These are phyloP conservation scores for Chalaropsis ovoidea DNA, from an alignment of 2,329 filamentous ascomycete genomes.

Conservation along the genomic window DNA sequence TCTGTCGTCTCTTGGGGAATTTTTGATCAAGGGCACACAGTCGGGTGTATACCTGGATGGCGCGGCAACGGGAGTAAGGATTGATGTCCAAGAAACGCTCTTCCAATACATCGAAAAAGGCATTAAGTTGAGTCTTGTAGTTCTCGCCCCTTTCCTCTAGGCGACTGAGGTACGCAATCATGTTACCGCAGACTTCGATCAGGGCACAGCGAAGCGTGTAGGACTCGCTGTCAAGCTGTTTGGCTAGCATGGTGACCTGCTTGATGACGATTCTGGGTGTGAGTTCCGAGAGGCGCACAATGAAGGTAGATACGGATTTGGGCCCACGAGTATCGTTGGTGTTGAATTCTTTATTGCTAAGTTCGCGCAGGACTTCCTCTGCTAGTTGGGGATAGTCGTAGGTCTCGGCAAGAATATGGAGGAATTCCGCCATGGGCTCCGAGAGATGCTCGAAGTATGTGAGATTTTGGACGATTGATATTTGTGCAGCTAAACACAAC, in stretches of 20 bases:
- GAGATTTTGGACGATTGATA: slow-evolving; percentile 92
- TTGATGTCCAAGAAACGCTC: slow-evolving; percentile 95
- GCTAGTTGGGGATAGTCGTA: slow-evolving; percentile 95
- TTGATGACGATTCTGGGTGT: slow-evolving; percentile 88
- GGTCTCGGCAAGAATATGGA: slow-evolving; percentile 90
- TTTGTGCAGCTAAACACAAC: slow-evolving; percentile 66
- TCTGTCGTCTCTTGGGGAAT: slow-evolving; percentile 83
- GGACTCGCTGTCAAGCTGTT: slow-evolving; percentile 93
- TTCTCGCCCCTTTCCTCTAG: slow-evolving; percentile 87
- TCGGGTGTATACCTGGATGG: slow-evolving; percentile 85
- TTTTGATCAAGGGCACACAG: slow-evolving; percentile 93
- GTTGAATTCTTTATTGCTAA: slow-evolving; percentile 97
- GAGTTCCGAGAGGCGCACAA: slow-evolving; percentile 85
- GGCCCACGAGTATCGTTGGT: slow-evolving; percentile 90
- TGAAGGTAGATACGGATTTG: slow-evolving; percentile 90
- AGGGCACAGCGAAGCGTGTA: slow-evolving; percentile 88
- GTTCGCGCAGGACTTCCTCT: slow-evolving; percentile 84
- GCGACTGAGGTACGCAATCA: slow-evolving; percentile 81
- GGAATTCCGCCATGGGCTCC: slow-evolving; percentile 96
- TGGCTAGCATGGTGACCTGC: slow-evolving; percentile 90
- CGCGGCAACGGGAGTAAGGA: slow-evolving; percentile 84
- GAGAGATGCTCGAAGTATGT: slow-evolving; percentile 99
- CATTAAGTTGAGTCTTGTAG: slow-evolving; percentile 87
- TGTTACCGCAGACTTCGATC: slow-evolving; percentile 93
- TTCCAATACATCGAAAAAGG: slow-evolving; percentile 93